These are phyloP conservation scores for Linderina pennispora DNA, from an alignment of 192 early-diverging fungal genomes.

Conservation along the genomic window DNA sequence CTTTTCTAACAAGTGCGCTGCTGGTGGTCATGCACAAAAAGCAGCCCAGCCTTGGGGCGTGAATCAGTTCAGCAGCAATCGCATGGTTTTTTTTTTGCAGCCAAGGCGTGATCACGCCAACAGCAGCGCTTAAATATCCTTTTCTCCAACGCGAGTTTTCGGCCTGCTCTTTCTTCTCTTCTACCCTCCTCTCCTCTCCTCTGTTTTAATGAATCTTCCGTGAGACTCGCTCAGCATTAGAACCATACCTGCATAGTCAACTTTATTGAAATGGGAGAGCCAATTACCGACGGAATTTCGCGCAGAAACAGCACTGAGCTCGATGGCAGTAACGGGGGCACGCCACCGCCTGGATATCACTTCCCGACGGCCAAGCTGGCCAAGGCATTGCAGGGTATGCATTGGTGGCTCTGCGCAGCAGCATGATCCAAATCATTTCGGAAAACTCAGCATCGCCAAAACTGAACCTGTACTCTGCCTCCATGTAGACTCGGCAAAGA, in stretches of 20 bases:
- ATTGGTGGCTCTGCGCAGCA: neutral
- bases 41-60: no score
- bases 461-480: no score
- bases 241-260: no score
- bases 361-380: slow-evolving; percentile 45
- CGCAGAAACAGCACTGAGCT: slow-evolving; percentile 13
- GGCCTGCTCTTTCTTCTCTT: neutral
- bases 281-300: slow-evolving; percentile 47
- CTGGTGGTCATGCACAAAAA: no score
- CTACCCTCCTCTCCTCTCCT: neutral
- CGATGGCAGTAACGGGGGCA: slow-evolving; percentile 18
- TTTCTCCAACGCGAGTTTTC: no score
- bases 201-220: neutral
- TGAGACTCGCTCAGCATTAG: no score
- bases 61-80: no score
- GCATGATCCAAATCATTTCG: neutral
- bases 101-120: no score
- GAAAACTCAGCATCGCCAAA: neutral
- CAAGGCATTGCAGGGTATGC: slow-evolving; percentile 36
- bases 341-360: slow-evolving; percentile 43
- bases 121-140: no score
- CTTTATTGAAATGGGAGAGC: slow-evolving; percentile 26
- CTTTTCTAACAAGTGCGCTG: no score
- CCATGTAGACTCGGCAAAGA: slow-evolving; percentile 40
- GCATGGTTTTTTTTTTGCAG: no score